Conservation (phyloP, 202 grass and related monocot genomes). For the Eragrostis tef region DNA sequence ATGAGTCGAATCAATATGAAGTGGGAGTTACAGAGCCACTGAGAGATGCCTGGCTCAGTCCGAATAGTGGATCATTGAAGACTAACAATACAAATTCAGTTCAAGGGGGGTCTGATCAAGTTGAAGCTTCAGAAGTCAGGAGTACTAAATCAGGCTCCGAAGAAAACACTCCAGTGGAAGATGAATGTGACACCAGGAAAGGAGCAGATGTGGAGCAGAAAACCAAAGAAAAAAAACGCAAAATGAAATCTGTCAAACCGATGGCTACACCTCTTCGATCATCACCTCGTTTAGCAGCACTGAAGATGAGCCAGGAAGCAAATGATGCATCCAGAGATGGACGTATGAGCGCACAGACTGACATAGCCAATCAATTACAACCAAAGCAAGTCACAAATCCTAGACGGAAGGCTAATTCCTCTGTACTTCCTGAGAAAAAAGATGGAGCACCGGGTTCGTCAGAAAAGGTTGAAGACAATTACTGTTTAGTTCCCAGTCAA, state of each 20-base stretch:
- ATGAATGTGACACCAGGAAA: conserved; percentile 36
- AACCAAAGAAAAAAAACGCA: conserved; percentile 46
- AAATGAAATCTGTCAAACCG: conserved; percentile 47
- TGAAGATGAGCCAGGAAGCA: conserved; percentile 45
- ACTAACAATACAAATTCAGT: not conserved
- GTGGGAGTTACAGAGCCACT: not conserved
- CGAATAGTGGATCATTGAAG: not conserved
- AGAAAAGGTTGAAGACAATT: conserved; percentile 33
- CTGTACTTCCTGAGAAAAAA: conserved; percentile 36
- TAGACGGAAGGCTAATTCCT: conserved; percentile 30
- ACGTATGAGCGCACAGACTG: conserved; percentile 2
- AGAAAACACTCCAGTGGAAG: conserved; percentile 12
- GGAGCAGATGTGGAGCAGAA: conserved; percentile 32
- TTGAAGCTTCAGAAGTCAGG: conserved; percentile 37
- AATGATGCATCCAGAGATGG: conserved; percentile 24
- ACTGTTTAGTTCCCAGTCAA: conserved; percentile 35
- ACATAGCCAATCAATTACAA: conserved; percentile 13
- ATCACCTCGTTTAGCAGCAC: conserved; percentile 63
- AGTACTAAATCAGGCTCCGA: not conserved
- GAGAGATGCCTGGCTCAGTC: not conserved
- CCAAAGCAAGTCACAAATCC: conserved; percentile 25
- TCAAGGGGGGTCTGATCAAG: conserved; percentile 20
- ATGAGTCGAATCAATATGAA: not conserved
- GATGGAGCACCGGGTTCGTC: conserved; percentile 37
- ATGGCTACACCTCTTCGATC: conserved; percentile 50